Conservation (phyloP, 2,329 filamentous ascomycete genomes). For the Claviceps paspali region DNA sequence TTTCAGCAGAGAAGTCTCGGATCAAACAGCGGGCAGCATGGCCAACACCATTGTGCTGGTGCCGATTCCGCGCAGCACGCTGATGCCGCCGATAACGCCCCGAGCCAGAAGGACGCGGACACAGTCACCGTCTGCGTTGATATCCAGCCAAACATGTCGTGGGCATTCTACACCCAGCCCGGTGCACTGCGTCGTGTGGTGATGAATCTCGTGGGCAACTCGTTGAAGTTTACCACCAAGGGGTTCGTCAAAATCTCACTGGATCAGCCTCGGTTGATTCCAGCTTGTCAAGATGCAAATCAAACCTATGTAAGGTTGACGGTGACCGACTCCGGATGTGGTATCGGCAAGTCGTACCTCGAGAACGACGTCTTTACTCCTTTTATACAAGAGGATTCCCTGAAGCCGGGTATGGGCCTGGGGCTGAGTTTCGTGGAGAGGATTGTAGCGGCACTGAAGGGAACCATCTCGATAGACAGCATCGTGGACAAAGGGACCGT, state of each 20-base stretch:
- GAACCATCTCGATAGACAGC: constrained; percentile 42
- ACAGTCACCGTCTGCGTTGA: constrained; percentile 15
- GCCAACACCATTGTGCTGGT: background rate
- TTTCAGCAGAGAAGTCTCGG: constrained; percentile 13
- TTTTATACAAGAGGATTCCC: constrained; percentile 46
- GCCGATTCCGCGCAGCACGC: background rate
- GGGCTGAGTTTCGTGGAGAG: constrained; percentile 49
- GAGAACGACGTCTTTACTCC: constrained; percentile 44
- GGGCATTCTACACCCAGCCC: constrained; percentile 39
- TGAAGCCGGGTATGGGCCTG: constrained; percentile 46
- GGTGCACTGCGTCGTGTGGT: constrained; percentile 37
- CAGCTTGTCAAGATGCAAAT: constrained; percentile 4
- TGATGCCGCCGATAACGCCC: background rate
- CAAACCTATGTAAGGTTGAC: constrained; percentile 20
- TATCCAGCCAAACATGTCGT: constrained; percentile 28
- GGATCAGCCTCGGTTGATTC: background rate
- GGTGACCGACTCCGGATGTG: constrained; percentile 49
- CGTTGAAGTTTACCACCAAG: constrained; percentile 41
- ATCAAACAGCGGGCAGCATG: background rate
- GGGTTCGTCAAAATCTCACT: constrained; percentile 18
- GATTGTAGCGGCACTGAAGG: constrained; percentile 42
- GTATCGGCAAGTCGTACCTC: constrained; percentile 49
- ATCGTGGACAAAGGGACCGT: constrained; percentile 21
- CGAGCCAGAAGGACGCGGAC: constrained; percentile 8
- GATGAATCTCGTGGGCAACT: constrained; percentile 48